Conservation (phyloP, 768 basidiomycete species). For the Lanmaoa pseudosensibilis region DNA sequence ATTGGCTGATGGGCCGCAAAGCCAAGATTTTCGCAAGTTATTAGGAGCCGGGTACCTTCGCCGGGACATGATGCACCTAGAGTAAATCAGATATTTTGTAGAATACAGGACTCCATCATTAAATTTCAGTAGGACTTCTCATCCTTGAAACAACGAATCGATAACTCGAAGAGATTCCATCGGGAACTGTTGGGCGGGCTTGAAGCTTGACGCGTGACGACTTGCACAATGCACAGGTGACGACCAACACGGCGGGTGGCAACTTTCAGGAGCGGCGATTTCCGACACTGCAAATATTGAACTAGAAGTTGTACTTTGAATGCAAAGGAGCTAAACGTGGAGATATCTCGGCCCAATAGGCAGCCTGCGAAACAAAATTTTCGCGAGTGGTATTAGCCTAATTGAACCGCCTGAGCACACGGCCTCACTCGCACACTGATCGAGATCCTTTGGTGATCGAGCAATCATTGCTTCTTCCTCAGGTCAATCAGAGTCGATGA, state of each 20-base stretch:
- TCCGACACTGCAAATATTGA: neutral
- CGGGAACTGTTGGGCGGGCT: neutral
- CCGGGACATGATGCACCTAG: neutral
- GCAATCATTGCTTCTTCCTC: neutral
- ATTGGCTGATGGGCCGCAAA: neutral
- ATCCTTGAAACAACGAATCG: neutral
- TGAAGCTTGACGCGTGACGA: neutral
- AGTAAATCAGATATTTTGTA: neutral
- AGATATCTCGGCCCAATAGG: neutral
- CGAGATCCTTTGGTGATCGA: neutral
- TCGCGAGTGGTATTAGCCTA: neutral
- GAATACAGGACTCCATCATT: neutral
- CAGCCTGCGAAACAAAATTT: neutral
- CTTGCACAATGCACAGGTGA: neutral
- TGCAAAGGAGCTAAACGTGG: neutral
- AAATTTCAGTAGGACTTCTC: neutral
- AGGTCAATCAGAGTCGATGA: conserved; percentile 18
- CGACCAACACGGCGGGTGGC: too few species aligned
- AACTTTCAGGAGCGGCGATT: neutral
- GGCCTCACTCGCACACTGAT: neutral
- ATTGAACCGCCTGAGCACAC: too few species aligned
- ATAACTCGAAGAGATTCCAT: neutral
- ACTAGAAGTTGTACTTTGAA: neutral
- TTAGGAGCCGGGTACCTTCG: neutral
- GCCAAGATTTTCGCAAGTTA: too few species aligned